Conservation (phyloP, 2,329 filamentous ascomycete species). For the Dactylellina sp. region DNA sequence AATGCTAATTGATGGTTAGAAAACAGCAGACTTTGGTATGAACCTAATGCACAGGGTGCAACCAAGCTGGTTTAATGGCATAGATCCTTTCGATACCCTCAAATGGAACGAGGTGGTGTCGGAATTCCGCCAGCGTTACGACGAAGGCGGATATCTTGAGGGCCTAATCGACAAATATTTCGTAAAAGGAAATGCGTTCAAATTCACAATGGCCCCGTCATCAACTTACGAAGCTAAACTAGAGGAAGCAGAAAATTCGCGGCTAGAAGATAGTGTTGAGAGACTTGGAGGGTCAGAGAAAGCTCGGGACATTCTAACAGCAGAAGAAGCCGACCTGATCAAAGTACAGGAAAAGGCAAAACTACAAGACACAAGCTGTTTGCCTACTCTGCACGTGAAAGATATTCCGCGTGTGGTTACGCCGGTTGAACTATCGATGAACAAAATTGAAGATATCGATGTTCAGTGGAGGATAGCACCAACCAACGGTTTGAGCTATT, state of each 20-base stretch:
- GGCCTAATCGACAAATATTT: constrained; percentile 88
- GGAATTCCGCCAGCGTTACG: constrained; percentile 81
- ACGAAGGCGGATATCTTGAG: constrained; percentile 83
- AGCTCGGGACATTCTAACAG: constrained; percentile 77
- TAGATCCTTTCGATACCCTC: constrained; percentile 89
- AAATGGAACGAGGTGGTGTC: constrained; percentile 91
- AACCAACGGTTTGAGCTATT: constrained; percentile 96
- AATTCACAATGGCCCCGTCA: constrained; percentile 93
- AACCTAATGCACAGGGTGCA: constrained; percentile 88
- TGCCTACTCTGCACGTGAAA: constrained; percentile 86
- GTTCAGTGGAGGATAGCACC: constrained; percentile 92
- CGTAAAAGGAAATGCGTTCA: constrained; percentile 84
- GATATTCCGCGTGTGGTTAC: constrained; percentile 88
- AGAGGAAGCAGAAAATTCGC: constrained; percentile 78
- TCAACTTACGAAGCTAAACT: constrained; percentile 79
- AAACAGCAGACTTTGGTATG: constrained; percentile 95
- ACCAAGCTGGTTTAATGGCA: constrained; percentile 93
- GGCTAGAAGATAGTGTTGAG: constrained; percentile 79
- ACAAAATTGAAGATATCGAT: constrained; percentile 71
- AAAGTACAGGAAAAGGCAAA: constrained; percentile 85
- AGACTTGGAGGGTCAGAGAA: constrained; percentile 78
- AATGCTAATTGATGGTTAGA: constrained; percentile 70
- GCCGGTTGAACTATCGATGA: constrained; percentile 73
- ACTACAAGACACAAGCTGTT: constrained; percentile 83
- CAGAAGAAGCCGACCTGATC: constrained; percentile 82